Evolutionary conservation across 139 green algal genomes (phyloP).

Genomic region (Chlorella sp.): DNA sequence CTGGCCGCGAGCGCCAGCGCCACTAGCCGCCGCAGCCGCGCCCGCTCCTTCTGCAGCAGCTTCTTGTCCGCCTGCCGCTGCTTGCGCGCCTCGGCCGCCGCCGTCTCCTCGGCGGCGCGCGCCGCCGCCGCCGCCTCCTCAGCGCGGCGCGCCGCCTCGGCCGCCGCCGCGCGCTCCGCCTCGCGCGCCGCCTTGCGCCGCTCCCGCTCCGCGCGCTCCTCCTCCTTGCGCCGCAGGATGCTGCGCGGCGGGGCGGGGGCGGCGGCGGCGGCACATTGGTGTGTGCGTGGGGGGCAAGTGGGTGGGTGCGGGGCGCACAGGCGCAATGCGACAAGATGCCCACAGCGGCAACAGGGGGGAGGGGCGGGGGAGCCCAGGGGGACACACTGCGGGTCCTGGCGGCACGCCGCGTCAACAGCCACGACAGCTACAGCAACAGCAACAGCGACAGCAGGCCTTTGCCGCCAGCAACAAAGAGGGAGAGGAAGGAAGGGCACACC

Average conservation of each 20-base stretch:
- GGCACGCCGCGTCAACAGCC: not conserved
- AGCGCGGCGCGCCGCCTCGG: conserved; percentile 28
- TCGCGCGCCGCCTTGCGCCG: conserved; percentile 48
- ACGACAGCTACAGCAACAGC: too few relatives aligned
- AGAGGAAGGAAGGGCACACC: not conserved
- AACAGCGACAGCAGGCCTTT: too few relatives aligned
- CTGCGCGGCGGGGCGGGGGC: not conserved
- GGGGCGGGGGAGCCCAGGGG: not conserved
- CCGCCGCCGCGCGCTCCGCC: conserved; percentile 32
- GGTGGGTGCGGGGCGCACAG: not conserved
- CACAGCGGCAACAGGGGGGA: not conserved
- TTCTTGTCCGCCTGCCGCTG: conserved; percentile 83
- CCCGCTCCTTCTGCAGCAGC: conserved; percentile 80
- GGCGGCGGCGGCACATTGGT: not conserved
- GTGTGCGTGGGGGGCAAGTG: not conserved
- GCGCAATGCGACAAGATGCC: not conserved
- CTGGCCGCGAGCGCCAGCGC: conserved; percentile 46
- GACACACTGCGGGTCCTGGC: not conserved
- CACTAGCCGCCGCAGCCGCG: conserved; percentile 58
- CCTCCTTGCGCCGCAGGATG: conserved; percentile 69
- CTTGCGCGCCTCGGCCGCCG: conserved; percentile 61
- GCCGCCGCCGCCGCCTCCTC: conserved; percentile 50
- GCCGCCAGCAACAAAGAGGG: too few relatives aligned
- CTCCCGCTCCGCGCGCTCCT: conserved; percentile 64
- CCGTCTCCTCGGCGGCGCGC: conserved; percentile 47